A percentile compares a stretch with the other conserved stretches of the same genome.
phyloP scores from a whole-genome alignment of 495 filamentous ascomycete genomes.

The Penicillium canescens region DNA sequence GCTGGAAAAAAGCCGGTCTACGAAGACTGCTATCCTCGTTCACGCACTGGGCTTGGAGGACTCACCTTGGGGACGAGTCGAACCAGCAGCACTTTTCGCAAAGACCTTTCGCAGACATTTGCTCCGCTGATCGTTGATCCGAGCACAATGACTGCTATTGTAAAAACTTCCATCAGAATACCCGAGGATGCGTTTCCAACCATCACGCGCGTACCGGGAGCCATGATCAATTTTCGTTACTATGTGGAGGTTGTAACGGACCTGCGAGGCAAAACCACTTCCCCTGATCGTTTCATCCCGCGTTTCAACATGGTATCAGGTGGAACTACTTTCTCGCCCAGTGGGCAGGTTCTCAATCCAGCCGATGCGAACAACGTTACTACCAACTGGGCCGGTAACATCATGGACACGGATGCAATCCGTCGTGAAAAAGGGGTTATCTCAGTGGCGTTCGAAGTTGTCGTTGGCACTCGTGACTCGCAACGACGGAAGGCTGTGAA shows the following conservation, averaged over 20 bases:
- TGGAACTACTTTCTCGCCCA: constrained; percentile 46
- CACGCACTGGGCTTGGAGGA: constrained; percentile 70
- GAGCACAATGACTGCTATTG: constrained; percentile 66
- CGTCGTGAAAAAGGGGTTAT: constrained; percentile 87
- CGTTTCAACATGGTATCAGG: constrained; percentile 55
- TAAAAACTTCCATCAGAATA: constrained; percentile 79
- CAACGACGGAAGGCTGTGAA: constrained; percentile 55
- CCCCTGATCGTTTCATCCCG: constrained; percentile 62
- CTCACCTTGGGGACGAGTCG: constrained; percentile 79
- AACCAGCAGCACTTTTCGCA: constrained; percentile 85
- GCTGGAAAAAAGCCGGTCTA: constrained; percentile 67
- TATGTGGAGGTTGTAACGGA: constrained; percentile 91
- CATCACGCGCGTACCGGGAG: constrained; percentile 82
- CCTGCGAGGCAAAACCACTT: constrained; percentile 79
- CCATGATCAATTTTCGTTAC: constrained; percentile 93
- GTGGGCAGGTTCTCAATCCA: constrained; percentile 48
- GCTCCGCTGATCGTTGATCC: constrained; percentile 86
- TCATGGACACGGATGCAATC: constrained; percentile 87
- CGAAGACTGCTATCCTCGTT: constrained; percentile 82
- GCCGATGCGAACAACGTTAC: constrained; percentile 41
- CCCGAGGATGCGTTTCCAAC: constrained; percentile 93
- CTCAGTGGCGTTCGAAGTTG: constrained; percentile 75
- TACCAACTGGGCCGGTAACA: constrained; percentile 66
- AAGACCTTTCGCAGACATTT: constrained; percentile 86
- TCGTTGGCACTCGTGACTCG: constrained; percentile 86